Evolutionary conservation across 495 filamentous ascomycete species (phyloP).

Genomic region (Penicillium taxi): DNA sequence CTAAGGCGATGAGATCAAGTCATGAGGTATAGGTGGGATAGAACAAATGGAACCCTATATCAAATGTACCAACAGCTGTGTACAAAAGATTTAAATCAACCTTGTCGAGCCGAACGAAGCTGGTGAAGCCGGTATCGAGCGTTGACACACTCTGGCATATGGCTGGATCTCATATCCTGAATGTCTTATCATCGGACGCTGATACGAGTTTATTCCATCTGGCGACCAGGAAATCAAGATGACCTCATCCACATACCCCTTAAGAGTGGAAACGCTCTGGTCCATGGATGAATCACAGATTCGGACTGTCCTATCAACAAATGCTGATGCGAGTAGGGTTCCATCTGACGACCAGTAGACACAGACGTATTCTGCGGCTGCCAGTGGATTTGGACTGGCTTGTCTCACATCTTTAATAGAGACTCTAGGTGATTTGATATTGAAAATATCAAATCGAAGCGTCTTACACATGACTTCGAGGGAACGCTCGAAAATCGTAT

Average conservation of each 20-base stretch:
- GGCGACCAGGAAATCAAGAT: background rate
- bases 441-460: too few species aligned
- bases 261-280: background rate
- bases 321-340: conserved; percentile 1
- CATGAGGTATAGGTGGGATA: background rate
- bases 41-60: background rate
- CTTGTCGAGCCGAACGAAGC: background rate
- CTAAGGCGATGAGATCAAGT: background rate
- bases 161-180: conserved; percentile 3
- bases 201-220: conserved; percentile 2
- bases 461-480: too few species aligned
- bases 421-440: too few species aligned
- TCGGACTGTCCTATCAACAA: background rate
- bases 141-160: background rate
- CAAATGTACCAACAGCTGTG: conserved; percentile 1
- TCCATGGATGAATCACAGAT: background rate
- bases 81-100: conserved; percentile 1
- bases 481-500: too few species aligned
- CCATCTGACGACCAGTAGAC: conserved; percentile 5
- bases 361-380: too few species aligned
- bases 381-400: too few species aligned
- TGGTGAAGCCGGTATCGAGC: background rate
- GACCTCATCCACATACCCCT: background rate
- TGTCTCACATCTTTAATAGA: too few species aligned
- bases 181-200: background rate